Conservation (phyloP, 2,329 filamentous ascomycete species). For the Kalmusia sp. region DNA sequence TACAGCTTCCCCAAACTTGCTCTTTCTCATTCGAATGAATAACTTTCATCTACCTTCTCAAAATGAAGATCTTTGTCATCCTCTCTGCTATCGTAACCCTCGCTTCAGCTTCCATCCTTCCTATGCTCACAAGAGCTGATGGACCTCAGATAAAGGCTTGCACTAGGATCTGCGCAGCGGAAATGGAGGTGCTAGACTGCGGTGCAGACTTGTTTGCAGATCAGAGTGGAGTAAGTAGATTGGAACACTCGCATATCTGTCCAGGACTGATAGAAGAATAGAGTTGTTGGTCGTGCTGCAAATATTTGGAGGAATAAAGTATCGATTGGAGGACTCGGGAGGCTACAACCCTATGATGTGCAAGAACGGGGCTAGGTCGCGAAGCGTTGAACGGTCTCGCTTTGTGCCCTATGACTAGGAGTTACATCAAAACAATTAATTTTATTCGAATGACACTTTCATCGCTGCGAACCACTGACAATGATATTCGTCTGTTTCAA, state of each 20-base stretch:
- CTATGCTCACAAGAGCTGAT: neutral
- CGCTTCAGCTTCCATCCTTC: neutral
- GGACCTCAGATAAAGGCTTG: neutral
- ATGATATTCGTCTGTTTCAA: too few species aligned
- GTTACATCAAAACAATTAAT: too few species aligned
- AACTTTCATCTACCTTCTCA: neutral
- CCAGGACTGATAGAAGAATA: neutral
- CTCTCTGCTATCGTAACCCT: neutral
- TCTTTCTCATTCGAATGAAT: too few species aligned
- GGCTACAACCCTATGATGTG: too few species aligned
- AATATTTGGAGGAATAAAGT: neutral
- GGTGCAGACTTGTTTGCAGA: neutral
- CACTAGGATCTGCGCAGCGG: neutral
- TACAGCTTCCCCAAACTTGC: too few species aligned
- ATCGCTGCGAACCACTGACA: too few species aligned
- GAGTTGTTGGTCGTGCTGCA: conserved; percentile 1
- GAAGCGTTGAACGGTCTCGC: too few species aligned
- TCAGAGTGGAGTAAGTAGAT: neutral
- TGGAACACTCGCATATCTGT: too few species aligned
- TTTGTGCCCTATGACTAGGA: too few species aligned
- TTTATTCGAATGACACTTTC: too few species aligned
- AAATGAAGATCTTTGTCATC: neutral
- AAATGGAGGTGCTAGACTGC: neutral
- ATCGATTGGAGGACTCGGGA: too few species aligned
- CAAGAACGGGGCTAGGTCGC: too few species aligned